A percentile compares a stretch with the other conserved stretches of the same genome.
Evolutionary conservation across 768 basidiomycete genomes (phyloP).

Genomic region (Agrocybe pediades): DNA sequence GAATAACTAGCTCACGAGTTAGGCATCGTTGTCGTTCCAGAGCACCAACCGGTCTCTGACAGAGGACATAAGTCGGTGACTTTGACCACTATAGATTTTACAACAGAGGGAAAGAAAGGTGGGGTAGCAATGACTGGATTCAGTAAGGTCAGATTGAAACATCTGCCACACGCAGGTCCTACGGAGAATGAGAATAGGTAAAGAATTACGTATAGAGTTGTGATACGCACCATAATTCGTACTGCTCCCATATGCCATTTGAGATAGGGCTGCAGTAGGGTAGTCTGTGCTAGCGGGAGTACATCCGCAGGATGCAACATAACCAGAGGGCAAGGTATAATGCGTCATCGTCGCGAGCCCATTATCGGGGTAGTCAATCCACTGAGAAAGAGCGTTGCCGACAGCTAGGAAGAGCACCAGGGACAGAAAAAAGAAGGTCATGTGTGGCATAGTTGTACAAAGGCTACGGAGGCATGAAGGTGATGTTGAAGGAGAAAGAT

Average conservation of each 20-base stretch:
- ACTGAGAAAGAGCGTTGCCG: slow-evolving; percentile 29
- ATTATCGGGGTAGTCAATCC: slow-evolving; percentile 64
- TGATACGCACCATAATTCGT: slow-evolving; percentile 52
- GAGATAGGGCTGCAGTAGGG: slow-evolving; percentile 79
- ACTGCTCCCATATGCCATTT: slow-evolving; percentile 79
- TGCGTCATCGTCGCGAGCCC: slow-evolving; percentile 82
- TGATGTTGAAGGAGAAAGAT: neutral
- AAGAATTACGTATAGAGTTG: neutral
- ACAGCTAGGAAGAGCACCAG: slow-evolving; percentile 9
- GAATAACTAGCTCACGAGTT: slow-evolving; percentile 55
- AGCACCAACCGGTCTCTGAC: slow-evolving; percentile 67
- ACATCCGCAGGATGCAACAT: slow-evolving; percentile 79
- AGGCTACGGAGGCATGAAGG: slow-evolving; percentile 5
- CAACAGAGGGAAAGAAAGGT: slow-evolving; percentile 64
- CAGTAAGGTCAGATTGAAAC: slow-evolving; percentile 76
- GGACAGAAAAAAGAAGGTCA: slow-evolving; percentile 14
- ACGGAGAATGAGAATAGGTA: neutral
- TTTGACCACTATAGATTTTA: slow-evolving; percentile 71
- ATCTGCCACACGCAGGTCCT: slow-evolving; percentile 76
- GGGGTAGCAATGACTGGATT: slow-evolving; percentile 68
- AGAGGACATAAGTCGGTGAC: slow-evolving; percentile 80
- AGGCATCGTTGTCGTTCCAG: slow-evolving; percentile 57
- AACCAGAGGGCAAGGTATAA: slow-evolving; percentile 57
- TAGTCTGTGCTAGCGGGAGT: slow-evolving; percentile 65
- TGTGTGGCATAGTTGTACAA: slow-evolving; percentile 1